These are phyloP conservation scores for Wickerhamomyces silvicola DNA, from an alignment of 805 yeast genomes.

Conservation along the genomic window DNA sequence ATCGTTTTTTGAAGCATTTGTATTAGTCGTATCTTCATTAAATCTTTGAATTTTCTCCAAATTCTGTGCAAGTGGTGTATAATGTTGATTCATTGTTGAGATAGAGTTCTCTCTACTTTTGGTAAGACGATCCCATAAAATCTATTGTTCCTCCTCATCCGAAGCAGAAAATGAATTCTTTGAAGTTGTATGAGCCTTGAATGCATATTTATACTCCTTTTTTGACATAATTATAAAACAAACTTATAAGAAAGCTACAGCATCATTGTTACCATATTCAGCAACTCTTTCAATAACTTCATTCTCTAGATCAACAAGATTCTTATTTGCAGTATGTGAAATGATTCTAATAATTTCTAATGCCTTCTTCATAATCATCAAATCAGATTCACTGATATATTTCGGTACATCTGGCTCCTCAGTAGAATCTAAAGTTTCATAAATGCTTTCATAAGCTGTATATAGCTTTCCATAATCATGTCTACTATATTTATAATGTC, in stretches of 20 bases:
- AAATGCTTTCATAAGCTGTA: constrained; percentile 47
- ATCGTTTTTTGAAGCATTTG: constrained; percentile 2
- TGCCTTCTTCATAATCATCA: constrained; percentile 63
- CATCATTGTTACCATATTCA: constrained; percentile 75
- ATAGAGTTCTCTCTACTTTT: constrained; percentile 15
- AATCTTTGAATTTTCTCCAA: constrained; percentile 10
- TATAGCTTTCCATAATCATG: constrained; percentile 46
- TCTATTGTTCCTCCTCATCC: constrained; percentile 8
- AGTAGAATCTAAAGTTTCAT: constrained; percentile 35
- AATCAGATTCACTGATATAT: constrained; percentile 46
- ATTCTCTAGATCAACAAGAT: constrained; percentile 58
- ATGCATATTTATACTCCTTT: constrained; percentile 33
- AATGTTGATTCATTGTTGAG: constrained; percentile 12
- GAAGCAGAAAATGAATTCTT: constrained; percentile 22
- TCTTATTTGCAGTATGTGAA: constrained; percentile 52
- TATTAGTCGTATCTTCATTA: not conserved
- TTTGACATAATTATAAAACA: constrained; percentile 50
- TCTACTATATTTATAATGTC: constrained; percentile 60
- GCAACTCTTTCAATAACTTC: constrained; percentile 79
- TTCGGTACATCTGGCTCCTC: constrained; percentile 32
- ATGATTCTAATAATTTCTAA: constrained; percentile 54
- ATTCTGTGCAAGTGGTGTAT: constrained; percentile 13
- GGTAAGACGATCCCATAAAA: constrained; percentile 15
- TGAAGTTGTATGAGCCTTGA: constrained; percentile 11
- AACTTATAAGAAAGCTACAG: constrained; percentile 70